Evolutionary conservation across 108 stramenopile species (phyloP).

Genomic region (Skeletonema grethae): DNA sequence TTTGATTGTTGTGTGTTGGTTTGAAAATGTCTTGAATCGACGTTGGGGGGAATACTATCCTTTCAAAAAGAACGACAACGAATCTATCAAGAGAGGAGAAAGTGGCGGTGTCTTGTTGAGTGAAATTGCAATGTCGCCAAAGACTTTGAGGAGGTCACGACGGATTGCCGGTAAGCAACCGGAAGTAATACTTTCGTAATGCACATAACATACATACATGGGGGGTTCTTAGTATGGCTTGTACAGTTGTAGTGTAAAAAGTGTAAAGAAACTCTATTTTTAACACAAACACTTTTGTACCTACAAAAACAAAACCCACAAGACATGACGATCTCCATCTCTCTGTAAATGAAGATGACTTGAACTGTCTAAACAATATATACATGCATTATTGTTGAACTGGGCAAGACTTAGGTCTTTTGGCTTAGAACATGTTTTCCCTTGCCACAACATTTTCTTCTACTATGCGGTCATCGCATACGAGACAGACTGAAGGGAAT

Average conservation of each 20-base stretch:
- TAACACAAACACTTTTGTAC: background rate
- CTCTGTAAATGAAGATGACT: background rate
- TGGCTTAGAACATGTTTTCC: background rate
- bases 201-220: background rate
- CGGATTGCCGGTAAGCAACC: background rate
- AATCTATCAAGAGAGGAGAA: background rate
- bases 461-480: background rate
- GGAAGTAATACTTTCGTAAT: background rate
- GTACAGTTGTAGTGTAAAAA: background rate
- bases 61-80: conserved; percentile 8
- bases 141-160: background rate
- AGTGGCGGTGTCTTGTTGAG: conserved; percentile 4
- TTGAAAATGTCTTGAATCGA: conserved; percentile 22
- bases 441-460: conserved; percentile 1
- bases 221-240: background rate
- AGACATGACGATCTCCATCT: background rate
- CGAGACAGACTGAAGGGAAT: background rate
- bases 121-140: background rate
- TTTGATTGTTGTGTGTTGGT: conserved; percentile 19
- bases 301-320: background rate
- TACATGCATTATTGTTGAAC: background rate
- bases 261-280: background rate
- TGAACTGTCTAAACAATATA: background rate
- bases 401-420: background rate
- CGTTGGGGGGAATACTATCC: conserved; percentile 33